Base-by-base conservation (phyloP, 2,329 filamentous ascomycete genomes). In the Ustulina deusta region DNA sequence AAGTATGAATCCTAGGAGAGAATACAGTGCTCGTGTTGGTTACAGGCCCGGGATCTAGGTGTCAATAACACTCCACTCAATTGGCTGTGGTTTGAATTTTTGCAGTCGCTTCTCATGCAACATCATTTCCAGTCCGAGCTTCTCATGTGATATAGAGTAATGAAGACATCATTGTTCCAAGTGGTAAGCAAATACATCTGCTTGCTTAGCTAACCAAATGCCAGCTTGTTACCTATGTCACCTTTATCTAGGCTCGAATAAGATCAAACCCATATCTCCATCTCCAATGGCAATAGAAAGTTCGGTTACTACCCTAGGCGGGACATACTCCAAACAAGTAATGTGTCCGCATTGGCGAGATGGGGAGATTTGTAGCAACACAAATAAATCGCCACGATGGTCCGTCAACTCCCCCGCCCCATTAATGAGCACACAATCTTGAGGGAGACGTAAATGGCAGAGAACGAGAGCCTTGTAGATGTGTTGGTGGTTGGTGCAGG, bases 401-500 rank as follows among this genome's bases (percentile, higher is more conserved):
- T 27, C 22, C 15, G 1, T 48, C 6, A 58, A 22, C 20, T 9
- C 27, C 17, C 15, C 36, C n/a, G 13, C 27, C 27, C n/a, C 22
- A 36, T 32, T 46, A 32, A 42, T 42, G 27, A 22, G 15, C 27
- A 29, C 17, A 7, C 17, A 2, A 46, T 25, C 1, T 38, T 3
- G 22, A 17, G 13, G 20, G 6, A 15, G 40, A 22, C 25, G 38
- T 59, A 25, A 20, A 74, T 74, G 71, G 57, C 68, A 4, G 61
- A 59, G 36, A 49, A 36, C n/a, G 32, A 51, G 38, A 57, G 61
- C 13, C 34, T 49, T 20, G 70, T 74, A n/a, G 74, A 76, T 48
- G 80, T 82, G 9, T 74, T 83, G 29, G 76, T 83, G 2, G 78
- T 83, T 5, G 81, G 81, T 32, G 83, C 82, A 38, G 83, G 83